Percentiles rank a stretch among this genome's conserved stretches.
phyloP scores from a whole-genome alignment of 768 basidiomycete species.

The Mycena leptocephala region DNA sequence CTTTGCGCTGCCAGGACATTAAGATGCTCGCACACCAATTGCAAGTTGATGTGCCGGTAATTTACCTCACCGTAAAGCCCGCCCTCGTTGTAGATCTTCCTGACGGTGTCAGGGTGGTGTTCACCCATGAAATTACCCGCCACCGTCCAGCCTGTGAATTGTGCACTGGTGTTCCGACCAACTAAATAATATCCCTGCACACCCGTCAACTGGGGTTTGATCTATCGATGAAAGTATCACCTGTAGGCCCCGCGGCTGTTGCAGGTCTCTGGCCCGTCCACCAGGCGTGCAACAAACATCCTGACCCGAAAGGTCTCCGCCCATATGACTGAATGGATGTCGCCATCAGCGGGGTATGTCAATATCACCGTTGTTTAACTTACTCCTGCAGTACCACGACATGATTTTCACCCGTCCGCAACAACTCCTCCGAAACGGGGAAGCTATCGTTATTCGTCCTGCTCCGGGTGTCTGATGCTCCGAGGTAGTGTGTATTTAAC shows the following conservation, averaged over 20 bases:
- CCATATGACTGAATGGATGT: constrained; percentile 23
- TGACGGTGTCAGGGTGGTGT: constrained; percentile 61
- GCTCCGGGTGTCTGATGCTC: constrained; percentile 45
- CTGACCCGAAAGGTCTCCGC: constrained; percentile 29
- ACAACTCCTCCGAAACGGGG: constrained; percentile 21
- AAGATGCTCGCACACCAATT: not conserved
- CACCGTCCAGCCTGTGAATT: constrained; percentile 32
- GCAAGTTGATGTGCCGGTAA: not conserved
- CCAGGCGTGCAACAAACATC: constrained; percentile 37
- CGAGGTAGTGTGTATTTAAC: constrained; percentile 69
- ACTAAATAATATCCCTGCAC: constrained; percentile 31
- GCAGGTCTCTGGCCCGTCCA: constrained; percentile 33
- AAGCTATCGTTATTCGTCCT: constrained; percentile 33
- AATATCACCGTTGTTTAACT: not conserved
- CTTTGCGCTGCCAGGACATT: constrained; percentile 38
- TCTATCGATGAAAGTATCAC: not conserved
- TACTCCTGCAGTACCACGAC: constrained; percentile 37
- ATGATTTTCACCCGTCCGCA: constrained; percentile 20
- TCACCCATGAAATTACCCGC: constrained; percentile 36
- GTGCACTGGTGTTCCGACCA: constrained; percentile 22
- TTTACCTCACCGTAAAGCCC: constrained; percentile 61
- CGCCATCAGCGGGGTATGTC: not conserved
- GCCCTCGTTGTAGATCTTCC: constrained; percentile 67
- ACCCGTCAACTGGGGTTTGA: not conserved
- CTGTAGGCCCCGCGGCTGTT: constrained; percentile 33